Base-by-base conservation (phyloP, 495 filamentous ascomycete genomes). In the Tuber magnatum region DNA sequence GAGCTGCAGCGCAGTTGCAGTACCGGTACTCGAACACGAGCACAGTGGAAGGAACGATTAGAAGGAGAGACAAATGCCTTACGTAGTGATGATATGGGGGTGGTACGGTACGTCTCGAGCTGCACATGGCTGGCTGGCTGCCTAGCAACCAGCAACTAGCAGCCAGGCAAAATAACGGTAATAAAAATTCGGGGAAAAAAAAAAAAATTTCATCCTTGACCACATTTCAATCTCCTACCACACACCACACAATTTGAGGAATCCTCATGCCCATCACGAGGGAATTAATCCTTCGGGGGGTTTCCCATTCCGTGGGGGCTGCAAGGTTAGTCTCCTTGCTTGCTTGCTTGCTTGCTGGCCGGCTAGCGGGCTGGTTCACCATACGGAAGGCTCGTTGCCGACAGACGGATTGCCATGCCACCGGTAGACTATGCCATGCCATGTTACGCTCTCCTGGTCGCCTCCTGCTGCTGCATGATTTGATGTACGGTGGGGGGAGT, bases 211-310 rank as follows among this genome's bases (percentile, higher is more conserved):
- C 51, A 9, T n/a, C n/a, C n/a, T 51, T 61, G 51, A 14, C 10
- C n/a, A 61, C n/a, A 61, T 61, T 61, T 32, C 51, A 61, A 61
- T 32, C n/a, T 61, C n/a, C n/a, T 61, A 14, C 51, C 51, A 61
- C 51, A 61, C 51, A 61, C 10, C 39, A 40, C 51, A 32, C 51
- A 61, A 14, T 6, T 2, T 32, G 48, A n/a, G 48, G 48, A 48
- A 24, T 56, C 2, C 24, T 56, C 51, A 56, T 56, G 51, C 28
- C 51, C 51, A 28, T 12, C n/a, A 61, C 51, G 51, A 61, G 51
- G 51, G 51, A 56, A 61, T 61, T 61, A 32, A 32, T 61, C n/a
- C n/a, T 61, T 61, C 51, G n/a, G 51, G 12, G 28, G n/a, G 14
- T 61, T 61, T 61, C 7, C 51, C 22, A 32, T 61, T 61, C 32